Conservation (phyloP, 2,329 filamentous ascomycete genomes). For the Ophiostoma sp. region DNA sequence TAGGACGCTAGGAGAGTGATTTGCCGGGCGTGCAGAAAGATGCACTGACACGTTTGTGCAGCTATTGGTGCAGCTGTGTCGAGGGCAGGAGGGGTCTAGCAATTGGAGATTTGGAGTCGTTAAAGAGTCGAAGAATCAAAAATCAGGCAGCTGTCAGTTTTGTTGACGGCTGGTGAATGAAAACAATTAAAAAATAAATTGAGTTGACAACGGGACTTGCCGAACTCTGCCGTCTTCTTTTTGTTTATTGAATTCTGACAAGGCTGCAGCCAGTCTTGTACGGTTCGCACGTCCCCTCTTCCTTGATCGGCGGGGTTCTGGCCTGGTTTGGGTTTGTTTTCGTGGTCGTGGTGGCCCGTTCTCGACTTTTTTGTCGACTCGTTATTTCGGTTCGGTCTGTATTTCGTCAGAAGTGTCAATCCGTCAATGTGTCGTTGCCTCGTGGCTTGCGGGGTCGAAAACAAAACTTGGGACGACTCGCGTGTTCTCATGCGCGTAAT, state of each 20-base stretch:
- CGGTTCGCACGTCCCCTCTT: neutral
- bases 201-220: neutral
- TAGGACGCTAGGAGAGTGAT: neutral
- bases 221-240: neutral
- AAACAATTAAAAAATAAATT: neutral
- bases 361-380: neutral
- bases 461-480: neutral
- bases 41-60: neutral
- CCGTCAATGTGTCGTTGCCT: neutral
- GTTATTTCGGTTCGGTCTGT: neutral
- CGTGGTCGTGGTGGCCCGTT: neutral
- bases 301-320: neutral
- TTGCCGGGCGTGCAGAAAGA: neutral
- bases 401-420: neutral
- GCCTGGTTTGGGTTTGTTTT: neutral
- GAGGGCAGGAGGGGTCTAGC: neutral
- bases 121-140: neutral
- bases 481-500: neutral
- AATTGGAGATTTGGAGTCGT: neutral
- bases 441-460: conserved; percentile 5
- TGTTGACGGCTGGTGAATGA: neutral
- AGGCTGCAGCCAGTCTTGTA: neutral
- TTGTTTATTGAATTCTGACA: neutral
- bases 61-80: neutral
- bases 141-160: neutral